Evolutionary conservation across 345 rosid genomes (phyloP).

Genomic region (Eucalyptus guilfoylei): DNA sequence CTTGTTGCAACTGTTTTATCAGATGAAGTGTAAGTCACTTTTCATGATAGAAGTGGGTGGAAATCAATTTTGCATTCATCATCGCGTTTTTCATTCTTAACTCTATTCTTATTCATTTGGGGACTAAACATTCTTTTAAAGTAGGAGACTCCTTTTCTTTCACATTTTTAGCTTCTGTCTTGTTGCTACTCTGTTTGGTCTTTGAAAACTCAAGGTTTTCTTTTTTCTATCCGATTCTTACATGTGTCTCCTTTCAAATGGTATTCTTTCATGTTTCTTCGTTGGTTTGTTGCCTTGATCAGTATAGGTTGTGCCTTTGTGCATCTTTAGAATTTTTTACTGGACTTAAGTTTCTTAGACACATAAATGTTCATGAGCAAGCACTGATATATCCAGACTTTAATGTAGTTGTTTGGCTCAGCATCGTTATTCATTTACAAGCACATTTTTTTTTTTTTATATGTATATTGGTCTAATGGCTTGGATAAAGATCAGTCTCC

Average conservation of each 20-base stretch:
- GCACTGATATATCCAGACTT: not conserved
- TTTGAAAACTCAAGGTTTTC: not conserved
- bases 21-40: not conserved
- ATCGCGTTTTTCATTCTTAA: not conserved
- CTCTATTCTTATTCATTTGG: not conserved
- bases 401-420: not conserved
- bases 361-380: not conserved
- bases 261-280: not conserved
- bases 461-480: not conserved
- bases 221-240: not conserved
- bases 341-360: not conserved
- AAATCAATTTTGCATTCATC: not conserved
- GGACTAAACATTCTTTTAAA: not conserved
- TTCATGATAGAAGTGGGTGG: not conserved
- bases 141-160: not conserved
- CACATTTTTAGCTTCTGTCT: not conserved
- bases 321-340: not conserved
- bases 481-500: not conserved
- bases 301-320: not conserved
- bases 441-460: not conserved
- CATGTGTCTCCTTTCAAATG: not conserved
- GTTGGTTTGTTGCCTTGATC: not conserved
- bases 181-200: not conserved
- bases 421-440: not conserved
- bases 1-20: not conserved